Percentiles rank a stretch among this genome's conserved stretches.
Conservation (phyloP, 257 asterid genomes). For the Phtheirospermum japonicum region DNA sequence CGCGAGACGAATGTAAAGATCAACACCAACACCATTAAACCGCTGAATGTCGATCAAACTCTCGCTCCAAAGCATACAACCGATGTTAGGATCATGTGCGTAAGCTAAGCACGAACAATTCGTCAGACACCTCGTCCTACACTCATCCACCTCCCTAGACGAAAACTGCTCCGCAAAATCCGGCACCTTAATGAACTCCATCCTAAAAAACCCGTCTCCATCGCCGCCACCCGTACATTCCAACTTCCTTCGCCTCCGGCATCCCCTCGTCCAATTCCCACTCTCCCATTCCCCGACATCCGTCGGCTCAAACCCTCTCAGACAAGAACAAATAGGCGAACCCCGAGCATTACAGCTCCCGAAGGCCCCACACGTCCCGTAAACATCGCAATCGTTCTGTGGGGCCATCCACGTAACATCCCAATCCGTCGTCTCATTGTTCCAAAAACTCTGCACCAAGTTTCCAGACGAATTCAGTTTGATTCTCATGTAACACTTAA, state of each 20-base stretch:
- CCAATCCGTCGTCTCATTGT: conserved; percentile 36
- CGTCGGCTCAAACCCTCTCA: conserved; percentile 43
- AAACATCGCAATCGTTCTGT: conserved; percentile 36
- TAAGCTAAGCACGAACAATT: conserved; percentile 60
- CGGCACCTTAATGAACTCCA: conserved; percentile 37
- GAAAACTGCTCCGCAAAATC: conserved; percentile 31
- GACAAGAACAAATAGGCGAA: conserved; percentile 38
- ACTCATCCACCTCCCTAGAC: conserved; percentile 26
- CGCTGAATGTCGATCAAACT: conserved; percentile 40
- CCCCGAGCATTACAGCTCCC: conserved; percentile 37
- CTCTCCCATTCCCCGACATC: conserved; percentile 32
- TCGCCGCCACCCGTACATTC: conserved; percentile 23
- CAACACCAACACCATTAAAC: conserved; percentile 35
- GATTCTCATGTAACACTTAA: conserved; percentile 27
- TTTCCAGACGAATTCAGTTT: conserved; percentile 38
- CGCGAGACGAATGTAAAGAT: conserved; percentile 48
- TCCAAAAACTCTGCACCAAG: conserved; percentile 37
- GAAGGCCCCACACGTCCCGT: conserved; percentile 47
- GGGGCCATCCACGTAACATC: conserved; percentile 31
- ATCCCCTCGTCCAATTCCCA: conserved; percentile 46
- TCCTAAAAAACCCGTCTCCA: conserved; percentile 34
- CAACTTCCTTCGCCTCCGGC: conserved; percentile 30
- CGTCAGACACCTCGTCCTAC: conserved; percentile 37
- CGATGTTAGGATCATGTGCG: conserved; percentile 35
- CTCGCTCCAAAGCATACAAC: conserved; percentile 51